These are phyloP conservation scores for Paraglomus occultum DNA, from an alignment of 192 early-diverging fungal genomes.

Conservation along the genomic window DNA sequence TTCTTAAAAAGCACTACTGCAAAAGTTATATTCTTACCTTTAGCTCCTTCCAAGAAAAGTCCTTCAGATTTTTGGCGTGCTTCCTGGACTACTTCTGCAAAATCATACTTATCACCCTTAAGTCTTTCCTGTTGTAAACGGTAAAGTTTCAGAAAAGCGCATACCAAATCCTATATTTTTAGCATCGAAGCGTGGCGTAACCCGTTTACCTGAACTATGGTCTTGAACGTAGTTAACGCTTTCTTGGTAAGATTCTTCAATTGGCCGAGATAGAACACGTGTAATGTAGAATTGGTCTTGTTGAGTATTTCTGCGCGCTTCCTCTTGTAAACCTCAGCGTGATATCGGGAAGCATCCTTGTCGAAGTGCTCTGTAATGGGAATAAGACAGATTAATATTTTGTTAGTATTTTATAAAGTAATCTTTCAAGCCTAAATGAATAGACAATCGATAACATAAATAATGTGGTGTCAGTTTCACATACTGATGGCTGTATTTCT, in stretches of 20 bases:
- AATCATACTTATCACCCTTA: constrained; percentile 57
- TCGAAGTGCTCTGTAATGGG: constrained; percentile 69
- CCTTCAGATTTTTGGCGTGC: constrained; percentile 29
- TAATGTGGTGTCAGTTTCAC: constrained; percentile 1
- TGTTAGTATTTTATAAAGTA: background rate
- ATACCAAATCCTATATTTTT: background rate
- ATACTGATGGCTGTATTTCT: constrained; percentile 56
- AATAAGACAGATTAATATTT: background rate
- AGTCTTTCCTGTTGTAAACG: constrained; percentile 38
- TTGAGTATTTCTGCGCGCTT: constrained; percentile 81
- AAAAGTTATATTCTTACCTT: constrained; percentile 22
- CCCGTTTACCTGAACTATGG: constrained; percentile 41
- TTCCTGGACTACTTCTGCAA: constrained; percentile 55
- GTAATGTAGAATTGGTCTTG: constrained; percentile 73
- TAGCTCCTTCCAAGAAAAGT: constrained; percentile 33
- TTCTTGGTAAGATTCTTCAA: constrained; percentile 82
- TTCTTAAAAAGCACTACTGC: no score
- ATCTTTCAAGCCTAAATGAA: constrained; percentile 25
- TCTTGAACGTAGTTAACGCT: constrained; percentile 66
- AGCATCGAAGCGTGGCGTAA: background rate
- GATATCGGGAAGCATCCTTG: constrained; percentile 86
- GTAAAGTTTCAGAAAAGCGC: background rate
- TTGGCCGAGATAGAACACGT: constrained; percentile 81
- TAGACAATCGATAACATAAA: constrained; percentile 20
- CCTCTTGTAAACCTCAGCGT: constrained; percentile 80